phyloP scores from a whole-genome alignment of 257 asterid genomes.

The Solanum sejunctum region DNA sequence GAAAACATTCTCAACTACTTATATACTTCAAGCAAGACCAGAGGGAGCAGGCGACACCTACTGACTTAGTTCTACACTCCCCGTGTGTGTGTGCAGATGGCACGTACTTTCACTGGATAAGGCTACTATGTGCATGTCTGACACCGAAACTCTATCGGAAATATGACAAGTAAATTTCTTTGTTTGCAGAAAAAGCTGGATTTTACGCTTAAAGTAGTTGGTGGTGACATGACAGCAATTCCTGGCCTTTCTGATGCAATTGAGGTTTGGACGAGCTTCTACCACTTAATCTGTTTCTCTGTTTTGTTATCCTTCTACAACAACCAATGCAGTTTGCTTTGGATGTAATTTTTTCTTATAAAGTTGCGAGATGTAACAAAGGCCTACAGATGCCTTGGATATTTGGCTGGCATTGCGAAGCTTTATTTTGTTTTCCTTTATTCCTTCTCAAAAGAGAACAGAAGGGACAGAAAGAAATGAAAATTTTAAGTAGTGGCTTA shows the following conservation, averaged over 20 bases:
- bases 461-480: neutral
- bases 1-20: neutral
- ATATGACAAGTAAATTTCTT: neutral
- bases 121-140: neutral
- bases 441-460: neutral
- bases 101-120: neutral
- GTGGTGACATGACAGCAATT: slow-evolving; percentile 76
- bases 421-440: neutral
- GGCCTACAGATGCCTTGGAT: neutral
- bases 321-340: neutral
- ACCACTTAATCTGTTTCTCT: neutral
- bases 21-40: neutral
- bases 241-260: slow-evolving; percentile 88
- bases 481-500: neutral
- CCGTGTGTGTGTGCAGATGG: neutral
- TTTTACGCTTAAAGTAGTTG: slow-evolving; percentile 78
- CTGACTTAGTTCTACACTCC: neutral
- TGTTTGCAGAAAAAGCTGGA: slow-evolving; percentile 66
- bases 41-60: neutral
- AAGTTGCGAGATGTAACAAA: neutral
- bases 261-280: slow-evolving; percentile 37
- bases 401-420: neutral
- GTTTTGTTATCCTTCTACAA: neutral
- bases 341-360: neutral
- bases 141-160: neutral